Conservation (phyloP, 2,329 filamentous ascomycete genomes). For the Aspergillus brunneoviolaceus region DNA sequence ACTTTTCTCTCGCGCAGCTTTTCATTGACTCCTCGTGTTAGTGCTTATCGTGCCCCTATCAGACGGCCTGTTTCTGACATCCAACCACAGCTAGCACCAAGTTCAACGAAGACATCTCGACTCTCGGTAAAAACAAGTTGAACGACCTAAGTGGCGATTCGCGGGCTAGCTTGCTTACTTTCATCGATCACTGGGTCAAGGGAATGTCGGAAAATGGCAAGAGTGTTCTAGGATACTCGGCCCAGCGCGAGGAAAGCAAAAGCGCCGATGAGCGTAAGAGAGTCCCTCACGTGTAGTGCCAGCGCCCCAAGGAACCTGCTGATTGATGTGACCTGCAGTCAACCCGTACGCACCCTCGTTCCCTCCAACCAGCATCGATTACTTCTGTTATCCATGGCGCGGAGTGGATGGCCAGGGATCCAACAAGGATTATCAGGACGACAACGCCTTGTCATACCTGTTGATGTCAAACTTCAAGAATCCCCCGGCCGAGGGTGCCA, state of each 20-base stretch:
- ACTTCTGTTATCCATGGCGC: neutral
- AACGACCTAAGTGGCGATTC: neutral
- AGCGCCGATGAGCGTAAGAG: neutral
- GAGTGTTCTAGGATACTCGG: neutral
- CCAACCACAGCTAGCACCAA: neutral
- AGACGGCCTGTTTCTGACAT: neutral
- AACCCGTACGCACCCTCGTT: neutral
- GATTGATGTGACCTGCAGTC: neutral
- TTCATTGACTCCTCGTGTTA: neutral
- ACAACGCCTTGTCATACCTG: neutral
- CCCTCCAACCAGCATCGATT: neutral
- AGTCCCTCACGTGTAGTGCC: neutral
- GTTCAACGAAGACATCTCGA: neutral
- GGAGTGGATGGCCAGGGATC: neutral
- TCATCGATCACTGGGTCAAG: neutral
- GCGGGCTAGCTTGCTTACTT: neutral
- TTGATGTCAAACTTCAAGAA: neutral
- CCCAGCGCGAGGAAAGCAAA: neutral
- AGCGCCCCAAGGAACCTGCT: too few relatives aligned
- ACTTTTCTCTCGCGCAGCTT: neutral
- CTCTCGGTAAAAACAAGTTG: neutral
- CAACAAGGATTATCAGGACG: neutral
- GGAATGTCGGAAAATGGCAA: neutral
- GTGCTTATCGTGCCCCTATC: neutral
- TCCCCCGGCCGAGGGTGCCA: neutral